Percentiles rank a stretch among this genome's conserved stretches.
Conservation (phyloP, 495 filamentous ascomycete species). For the Cryomyces minteri region DNA sequence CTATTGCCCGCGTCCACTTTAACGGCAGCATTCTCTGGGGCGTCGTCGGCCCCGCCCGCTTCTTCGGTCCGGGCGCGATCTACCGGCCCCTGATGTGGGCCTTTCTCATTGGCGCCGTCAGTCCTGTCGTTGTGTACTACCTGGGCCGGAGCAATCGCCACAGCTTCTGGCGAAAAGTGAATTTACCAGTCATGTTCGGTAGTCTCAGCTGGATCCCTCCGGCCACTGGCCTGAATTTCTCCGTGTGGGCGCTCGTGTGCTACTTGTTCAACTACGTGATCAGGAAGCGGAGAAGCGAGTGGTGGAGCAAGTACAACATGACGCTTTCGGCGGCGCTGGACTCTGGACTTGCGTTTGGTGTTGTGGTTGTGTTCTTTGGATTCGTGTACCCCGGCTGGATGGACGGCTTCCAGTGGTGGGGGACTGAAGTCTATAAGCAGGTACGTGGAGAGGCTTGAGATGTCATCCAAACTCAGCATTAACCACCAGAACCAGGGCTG, state of each 20-base stretch:
- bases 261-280: conserved; percentile 66
- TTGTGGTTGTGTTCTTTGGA: conserved; percentile 69
- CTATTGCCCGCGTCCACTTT: conserved; percentile 76
- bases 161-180: conserved; percentile 43
- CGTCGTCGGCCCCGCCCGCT: conserved; percentile 57
- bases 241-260: conserved; percentile 65
- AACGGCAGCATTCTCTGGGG: conserved; percentile 83
- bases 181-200: conserved; percentile 54
- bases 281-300: conserved; percentile 39
- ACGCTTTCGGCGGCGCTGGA: conserved; percentile 68
- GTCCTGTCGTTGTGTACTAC: conserved; percentile 49
- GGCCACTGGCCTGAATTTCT: conserved; percentile 70
- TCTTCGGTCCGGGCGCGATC: conserved; percentile 55
- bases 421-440: conserved; percentile 19
- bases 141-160: conserved; percentile 27
- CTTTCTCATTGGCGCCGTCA: conserved; percentile 53
- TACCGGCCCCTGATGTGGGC: conserved; percentile 58
- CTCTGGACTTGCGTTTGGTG: conserved; percentile 58
- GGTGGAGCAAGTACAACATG: conserved; percentile 88
- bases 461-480: background rate
- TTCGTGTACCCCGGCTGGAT: conserved; percentile 55
- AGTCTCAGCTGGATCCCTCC: conserved; percentile 67
- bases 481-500: conserved; percentile 8
- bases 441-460: conserved; percentile 1
- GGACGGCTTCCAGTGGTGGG: conserved; percentile 18